phyloP scores from a whole-genome alignment of 2,329 filamentous ascomycete genomes.

The Penicillium crustosum region DNA sequence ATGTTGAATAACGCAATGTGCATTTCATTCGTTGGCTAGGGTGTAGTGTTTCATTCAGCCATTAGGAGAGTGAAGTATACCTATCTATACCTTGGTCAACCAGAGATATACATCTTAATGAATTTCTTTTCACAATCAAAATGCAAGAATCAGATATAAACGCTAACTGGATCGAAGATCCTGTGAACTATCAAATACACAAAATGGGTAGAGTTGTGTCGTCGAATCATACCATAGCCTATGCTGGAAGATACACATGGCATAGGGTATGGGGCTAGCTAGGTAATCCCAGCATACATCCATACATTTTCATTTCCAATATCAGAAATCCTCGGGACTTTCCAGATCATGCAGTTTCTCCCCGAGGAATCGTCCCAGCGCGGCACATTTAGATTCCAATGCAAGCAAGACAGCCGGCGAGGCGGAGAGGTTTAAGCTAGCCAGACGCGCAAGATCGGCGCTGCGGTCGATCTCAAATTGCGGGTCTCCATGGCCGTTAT shows the following conservation, averaged over 20 bases:
- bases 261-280: too few species aligned
- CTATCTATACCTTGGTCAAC: background rate
- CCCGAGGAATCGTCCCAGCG: constrained; percentile 41
- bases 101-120: constrained; percentile 8
- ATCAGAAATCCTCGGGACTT: constrained; percentile 45
- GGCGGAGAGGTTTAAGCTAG: constrained; percentile 41
- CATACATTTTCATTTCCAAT: background rate
- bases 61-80: background rate
- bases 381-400: constrained; percentile 45
- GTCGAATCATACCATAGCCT: background rate
- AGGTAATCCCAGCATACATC: background rate
- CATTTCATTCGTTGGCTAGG: background rate
- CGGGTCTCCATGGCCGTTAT: constrained; percentile 32
- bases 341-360: constrained; percentile 43
- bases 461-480: constrained; percentile 44
- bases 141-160: constrained; percentile 1
- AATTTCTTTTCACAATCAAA: background rate
- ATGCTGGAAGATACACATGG: background rate
- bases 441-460: constrained; percentile 40
- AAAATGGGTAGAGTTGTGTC: background rate
- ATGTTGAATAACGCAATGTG: background rate
- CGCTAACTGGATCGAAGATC: constrained; percentile 3
- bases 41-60: background rate
- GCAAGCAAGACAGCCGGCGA: constrained; percentile 42
- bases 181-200: constrained; percentile 1